These are phyloP conservation scores for Lentinula sp. DNA, from an alignment of 768 basidiomycete genomes.

Conservation along the genomic window DNA sequence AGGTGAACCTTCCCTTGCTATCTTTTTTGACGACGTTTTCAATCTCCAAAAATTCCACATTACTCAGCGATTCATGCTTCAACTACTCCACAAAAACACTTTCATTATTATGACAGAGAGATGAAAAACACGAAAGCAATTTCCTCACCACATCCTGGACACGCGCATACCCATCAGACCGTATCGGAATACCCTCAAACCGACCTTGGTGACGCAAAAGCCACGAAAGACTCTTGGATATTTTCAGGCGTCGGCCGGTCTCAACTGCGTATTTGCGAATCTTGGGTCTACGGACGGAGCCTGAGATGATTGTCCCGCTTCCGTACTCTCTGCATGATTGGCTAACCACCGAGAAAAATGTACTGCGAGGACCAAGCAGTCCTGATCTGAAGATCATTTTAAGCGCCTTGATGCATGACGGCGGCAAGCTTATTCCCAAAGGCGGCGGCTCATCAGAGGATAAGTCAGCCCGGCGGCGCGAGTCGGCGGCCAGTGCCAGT, in stretches of 20 bases:
- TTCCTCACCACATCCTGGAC: slow-evolving; percentile 56
- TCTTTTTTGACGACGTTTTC: slow-evolving; percentile 47
- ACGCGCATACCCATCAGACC: slow-evolving; percentile 60
- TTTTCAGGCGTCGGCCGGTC: not conserved
- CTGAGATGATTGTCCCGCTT: not conserved
- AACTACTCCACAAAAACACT: slow-evolving; percentile 33
- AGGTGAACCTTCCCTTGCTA: slow-evolving; percentile 42
- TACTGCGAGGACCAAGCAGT: not conserved
- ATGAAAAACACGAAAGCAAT: not conserved
- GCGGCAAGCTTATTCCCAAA: not conserved
- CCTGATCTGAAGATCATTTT: not conserved
- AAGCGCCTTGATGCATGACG: not conserved
- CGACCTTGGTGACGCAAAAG: slow-evolving; percentile 65
- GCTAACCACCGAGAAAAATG: not conserved
- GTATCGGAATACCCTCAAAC: slow-evolving; percentile 49
- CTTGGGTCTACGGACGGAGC: not conserved
- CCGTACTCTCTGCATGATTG: not conserved
- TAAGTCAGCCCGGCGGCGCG: no score
- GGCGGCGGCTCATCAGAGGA: no score
- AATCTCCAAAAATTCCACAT: slow-evolving; percentile 36
- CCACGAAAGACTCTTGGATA: slow-evolving; percentile 62
- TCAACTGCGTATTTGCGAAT: not conserved
- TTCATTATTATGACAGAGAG: not conserved
- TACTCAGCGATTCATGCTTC: slow-evolving; percentile 45
- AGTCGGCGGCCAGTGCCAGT: no score